Evolutionary conservation across 2,329 filamentous ascomycete genomes (phyloP).

Genomic region (Tolypocladium tropicale): DNA sequence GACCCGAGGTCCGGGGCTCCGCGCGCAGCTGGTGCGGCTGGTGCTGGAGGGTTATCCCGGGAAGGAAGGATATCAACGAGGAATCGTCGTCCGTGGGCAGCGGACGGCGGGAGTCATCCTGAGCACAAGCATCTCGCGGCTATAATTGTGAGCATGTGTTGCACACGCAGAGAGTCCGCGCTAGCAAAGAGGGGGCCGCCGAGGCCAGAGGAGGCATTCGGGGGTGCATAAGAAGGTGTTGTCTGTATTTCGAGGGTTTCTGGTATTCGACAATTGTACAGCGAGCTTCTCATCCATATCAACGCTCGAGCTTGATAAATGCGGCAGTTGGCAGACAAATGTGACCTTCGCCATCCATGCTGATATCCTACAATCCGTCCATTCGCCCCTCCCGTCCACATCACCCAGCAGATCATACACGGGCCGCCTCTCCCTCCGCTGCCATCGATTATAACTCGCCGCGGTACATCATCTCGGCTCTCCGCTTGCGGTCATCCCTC

Average conservation of each 20-base stretch:
- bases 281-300: background rate
- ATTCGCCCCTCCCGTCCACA: background rate
- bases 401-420: background rate
- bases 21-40: constrained; percentile 84
- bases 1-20: constrained; percentile 56
- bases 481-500: constrained; percentile 42
- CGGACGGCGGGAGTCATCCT: constrained; percentile 1
- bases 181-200: background rate
- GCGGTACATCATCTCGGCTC: constrained; percentile 40
- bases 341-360: background rate
- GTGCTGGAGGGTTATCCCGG: constrained; percentile 69
- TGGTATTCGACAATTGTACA: background rate
- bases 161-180: background rate
- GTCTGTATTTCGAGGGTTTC: background rate
- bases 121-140: background rate
- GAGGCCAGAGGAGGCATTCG: background rate
- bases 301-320: background rate
- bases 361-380: constrained; percentile 2
- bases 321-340: background rate
- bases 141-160: background rate
- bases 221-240: background rate
- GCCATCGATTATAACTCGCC: constrained; percentile 35
- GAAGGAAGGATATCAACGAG: constrained; percentile 31
- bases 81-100: constrained; percentile 10
- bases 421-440: background rate